Percentiles rank a stretch among this genome's conserved stretches.
phyloP scores from a whole-genome alignment of 2,329 filamentous ascomycete species.

The Macroventuria anomochaeta region DNA sequence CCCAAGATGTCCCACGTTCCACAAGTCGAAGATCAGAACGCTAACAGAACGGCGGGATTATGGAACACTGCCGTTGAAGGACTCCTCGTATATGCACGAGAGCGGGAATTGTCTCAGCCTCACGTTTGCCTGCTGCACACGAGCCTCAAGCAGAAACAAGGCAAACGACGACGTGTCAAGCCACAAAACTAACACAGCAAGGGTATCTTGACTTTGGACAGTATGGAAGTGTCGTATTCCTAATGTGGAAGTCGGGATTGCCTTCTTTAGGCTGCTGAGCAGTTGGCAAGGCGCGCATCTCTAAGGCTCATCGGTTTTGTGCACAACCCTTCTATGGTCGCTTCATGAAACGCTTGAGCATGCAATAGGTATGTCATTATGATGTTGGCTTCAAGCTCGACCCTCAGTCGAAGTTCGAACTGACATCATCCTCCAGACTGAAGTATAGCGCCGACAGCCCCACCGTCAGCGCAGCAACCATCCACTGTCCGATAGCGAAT shows the following conservation, averaged over 20 bases:
- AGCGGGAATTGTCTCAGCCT: slow-evolving; percentile 16
- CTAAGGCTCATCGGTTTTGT: no score
- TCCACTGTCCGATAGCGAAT: slow-evolving; percentile 26
- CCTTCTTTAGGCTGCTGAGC: no score
- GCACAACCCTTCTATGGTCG: no score
- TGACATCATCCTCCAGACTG: slow-evolving; percentile 12
- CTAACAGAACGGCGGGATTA: no score
- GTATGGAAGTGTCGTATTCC: background rate
- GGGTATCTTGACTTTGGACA: no score
- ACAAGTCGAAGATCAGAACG: no score
- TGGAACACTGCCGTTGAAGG: background rate
- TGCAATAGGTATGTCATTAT: no score
- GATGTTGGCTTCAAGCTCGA: background rate
- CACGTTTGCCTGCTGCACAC: slow-evolving; percentile 14
- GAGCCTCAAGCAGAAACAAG: slow-evolving; percentile 5
- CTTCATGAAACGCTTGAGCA: no score
- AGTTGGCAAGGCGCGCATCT: no score
- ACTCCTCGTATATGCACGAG: slow-evolving; percentile 14
- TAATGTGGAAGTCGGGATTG: background rate
- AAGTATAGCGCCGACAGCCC: slow-evolving; percentile 16
- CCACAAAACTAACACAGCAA: background rate
- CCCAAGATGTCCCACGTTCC: no score
- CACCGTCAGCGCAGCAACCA: slow-evolving; percentile 18
- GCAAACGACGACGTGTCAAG: slow-evolving; percentile 17
- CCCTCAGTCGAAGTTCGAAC: slow-evolving; percentile 1